These are phyloP conservation scores for Artemisia annua DNA, from an alignment of 129 eudicot species.

Conservation along the genomic window DNA sequence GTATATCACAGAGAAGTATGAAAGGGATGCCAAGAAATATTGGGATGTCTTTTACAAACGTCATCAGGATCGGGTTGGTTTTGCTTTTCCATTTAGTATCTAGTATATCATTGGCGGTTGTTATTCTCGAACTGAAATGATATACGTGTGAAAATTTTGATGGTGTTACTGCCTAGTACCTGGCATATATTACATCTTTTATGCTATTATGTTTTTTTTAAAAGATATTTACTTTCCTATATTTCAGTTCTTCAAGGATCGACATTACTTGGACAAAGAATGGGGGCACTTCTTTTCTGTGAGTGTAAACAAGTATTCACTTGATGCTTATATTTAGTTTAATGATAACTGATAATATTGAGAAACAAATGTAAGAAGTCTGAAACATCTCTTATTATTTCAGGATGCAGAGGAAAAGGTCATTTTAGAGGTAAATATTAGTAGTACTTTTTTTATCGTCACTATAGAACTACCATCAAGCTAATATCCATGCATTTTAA, in stretches of 20 bases:
- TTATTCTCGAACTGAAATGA: constrained; percentile 4
- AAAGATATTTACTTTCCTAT: constrained; percentile 8
- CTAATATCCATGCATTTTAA: not conserved
- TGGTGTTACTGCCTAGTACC: too few species aligned
- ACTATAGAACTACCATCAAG: not conserved
- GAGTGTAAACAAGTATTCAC: constrained; percentile 39
- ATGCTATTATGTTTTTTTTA: too few species aligned
- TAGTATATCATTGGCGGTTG: not conserved
- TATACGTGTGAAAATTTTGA: not conserved
- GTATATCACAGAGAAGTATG: constrained; percentile 73
- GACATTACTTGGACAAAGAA: constrained; percentile 98
- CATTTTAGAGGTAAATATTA: constrained; percentile 64
- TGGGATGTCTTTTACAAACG: constrained; percentile 95
- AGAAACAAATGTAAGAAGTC: constrained; percentile 4
- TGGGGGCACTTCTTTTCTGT: constrained; percentile 93
- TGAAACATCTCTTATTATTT: constrained; percentile 18
- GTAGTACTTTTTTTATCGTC: not conserved
- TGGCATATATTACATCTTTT: too few species aligned
- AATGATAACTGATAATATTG: not conserved
- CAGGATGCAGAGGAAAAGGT: constrained; percentile 73
- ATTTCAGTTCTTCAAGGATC: constrained; percentile 91
- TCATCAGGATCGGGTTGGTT: constrained; percentile 81
- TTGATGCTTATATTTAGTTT: not conserved
- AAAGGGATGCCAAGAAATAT: constrained; percentile 88
- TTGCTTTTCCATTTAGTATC: not conserved